Base-by-base conservation (phyloP, 2,329 filamentous ascomycete species). In the Boeremia lycopersici region DNA sequence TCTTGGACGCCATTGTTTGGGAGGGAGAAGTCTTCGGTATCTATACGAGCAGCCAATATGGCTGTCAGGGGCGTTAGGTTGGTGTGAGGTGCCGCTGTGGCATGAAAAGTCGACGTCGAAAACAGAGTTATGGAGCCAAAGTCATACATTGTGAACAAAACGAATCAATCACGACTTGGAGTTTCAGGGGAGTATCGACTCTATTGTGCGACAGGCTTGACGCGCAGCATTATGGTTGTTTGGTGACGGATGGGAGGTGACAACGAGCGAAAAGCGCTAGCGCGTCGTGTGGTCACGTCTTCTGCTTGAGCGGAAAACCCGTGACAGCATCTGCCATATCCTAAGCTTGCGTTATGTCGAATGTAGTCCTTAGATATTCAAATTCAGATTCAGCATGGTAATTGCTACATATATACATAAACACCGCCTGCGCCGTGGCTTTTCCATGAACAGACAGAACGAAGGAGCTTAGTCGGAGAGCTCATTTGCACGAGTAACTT, bases 401-500 rank as follows among this genome's bases (percentile, higher is more conserved):
- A 47, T 46, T 47, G 46, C 46, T 55, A 55, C 44, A 55, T 12
- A 38, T 55, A 55, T 47, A 29, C 49, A 58, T 36, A 60, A 47
- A 58, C 52, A 53, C 48, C 48, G 13, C 34, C 38, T 42, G 29
- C 52, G 38, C 47, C 52, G 25, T 23, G 34, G 41, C 42, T 55
- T 50, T 50, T 50, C 35, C 34, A 39, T 26, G 25, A 25, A 23
- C 15, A n/a, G 1, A 30, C 26, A 38, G 5, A 31, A 50, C 35
- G 12, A n/a, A 33, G 36, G 15, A 46, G 17, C 36, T 47, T 68
- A 78, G 74, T 75, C 73, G 31, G 57, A 73, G 65, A 78, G 68
- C 53, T 77, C 76, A 25, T 57, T 70, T 33, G 62, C 68, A 48
- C 68, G 65, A 7, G 75, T 64, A 57, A 78, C 66, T 54, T 70